Percentiles rank a stretch among this genome's conserved stretches.
phyloP scores from a whole-genome alignment of 2,329 filamentous ascomycete genomes.

The Xylaria digitata region DNA sequence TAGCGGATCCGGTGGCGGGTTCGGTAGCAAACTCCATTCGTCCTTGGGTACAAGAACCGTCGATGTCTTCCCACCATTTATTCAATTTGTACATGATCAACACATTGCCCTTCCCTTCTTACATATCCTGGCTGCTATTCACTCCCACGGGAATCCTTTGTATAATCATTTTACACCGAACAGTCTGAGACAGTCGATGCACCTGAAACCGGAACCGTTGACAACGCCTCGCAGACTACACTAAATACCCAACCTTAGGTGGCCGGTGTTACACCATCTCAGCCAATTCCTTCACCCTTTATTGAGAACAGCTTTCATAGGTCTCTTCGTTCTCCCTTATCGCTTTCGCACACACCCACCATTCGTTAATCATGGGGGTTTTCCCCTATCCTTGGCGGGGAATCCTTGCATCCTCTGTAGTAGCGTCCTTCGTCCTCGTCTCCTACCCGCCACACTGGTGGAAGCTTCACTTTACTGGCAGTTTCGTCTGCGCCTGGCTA shows the following conservation, averaged over 20 bases:
- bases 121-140: not conserved
- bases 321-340: not conserved
- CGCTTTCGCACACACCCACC: not conserved
- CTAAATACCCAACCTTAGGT: not conserved
- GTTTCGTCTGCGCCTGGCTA: constrained; percentile 53
- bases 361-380: constrained; percentile 38
- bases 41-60: constrained; percentile 28
- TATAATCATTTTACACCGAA: not conserved
- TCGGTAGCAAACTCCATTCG: not conserved
- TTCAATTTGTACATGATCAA: constrained; percentile 5
- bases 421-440: constrained; percentile 50
- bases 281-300: not conserved
- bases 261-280: not conserved
- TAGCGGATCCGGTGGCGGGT: not conserved
- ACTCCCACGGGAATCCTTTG: not conserved
- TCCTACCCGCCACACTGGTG: constrained; percentile 50
- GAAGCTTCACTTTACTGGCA: constrained; percentile 47
- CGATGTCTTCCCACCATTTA: constrained; percentile 13
- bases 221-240: not conserved
- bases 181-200: not conserved
- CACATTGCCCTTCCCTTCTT: not conserved
- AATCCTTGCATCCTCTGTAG: constrained; percentile 47
- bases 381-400: constrained; percentile 47
- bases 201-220: not conserved
- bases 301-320: not conserved